Evolutionary conservation across 1,284 basidiomycete species (phyloP).

Genomic region (Trichosporon coremiiforme): DNA sequence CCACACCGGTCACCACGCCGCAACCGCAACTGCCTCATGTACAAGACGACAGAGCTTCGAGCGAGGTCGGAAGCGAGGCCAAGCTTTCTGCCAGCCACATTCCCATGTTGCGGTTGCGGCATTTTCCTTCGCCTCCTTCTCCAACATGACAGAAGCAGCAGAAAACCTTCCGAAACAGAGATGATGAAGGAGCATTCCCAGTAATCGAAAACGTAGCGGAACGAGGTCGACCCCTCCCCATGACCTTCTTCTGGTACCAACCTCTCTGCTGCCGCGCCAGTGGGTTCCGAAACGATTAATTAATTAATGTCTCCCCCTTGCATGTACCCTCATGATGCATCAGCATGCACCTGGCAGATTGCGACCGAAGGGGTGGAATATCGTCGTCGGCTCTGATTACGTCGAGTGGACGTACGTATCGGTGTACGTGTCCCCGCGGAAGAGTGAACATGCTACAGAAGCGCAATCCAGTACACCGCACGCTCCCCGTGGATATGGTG

Average conservation of each 20-base stretch:
- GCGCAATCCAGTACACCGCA: background rate
- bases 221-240: background rate
- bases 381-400: background rate
- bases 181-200: background rate
- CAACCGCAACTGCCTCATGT: background rate
- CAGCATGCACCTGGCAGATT: background rate
- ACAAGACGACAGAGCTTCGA: background rate
- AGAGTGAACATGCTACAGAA: background rate
- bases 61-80: background rate
- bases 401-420: background rate
- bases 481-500: too few species aligned
- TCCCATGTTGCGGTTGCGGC: background rate
- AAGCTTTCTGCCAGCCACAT: background rate
- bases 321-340: too few species aligned
- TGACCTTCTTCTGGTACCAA: background rate
- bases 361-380: background rate
- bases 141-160: background rate
- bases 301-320: slow-evolving; percentile 1
- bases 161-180: background rate
- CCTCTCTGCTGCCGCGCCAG: background rate
- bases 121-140: background rate
- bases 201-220: background rate
- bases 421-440: background rate
- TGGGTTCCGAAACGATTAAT: background rate
- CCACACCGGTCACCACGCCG: background rate